Base-by-base conservation (phyloP, 208 protist genomes). In the Acanthamoeba sp. region DNA sequence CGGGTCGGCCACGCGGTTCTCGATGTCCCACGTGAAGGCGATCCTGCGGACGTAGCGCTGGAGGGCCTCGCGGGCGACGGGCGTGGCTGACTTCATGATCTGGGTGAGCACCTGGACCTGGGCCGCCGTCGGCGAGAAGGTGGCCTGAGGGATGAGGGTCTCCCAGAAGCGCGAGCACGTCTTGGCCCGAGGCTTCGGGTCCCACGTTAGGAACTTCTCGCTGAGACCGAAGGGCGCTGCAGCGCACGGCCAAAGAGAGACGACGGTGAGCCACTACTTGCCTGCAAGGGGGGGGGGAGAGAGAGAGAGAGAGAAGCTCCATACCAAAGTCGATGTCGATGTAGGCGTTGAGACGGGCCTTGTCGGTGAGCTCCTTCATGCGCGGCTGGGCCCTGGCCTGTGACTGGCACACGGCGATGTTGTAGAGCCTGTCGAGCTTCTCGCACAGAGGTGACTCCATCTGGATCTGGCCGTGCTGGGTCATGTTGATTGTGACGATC, bases 401-500 rank as follows among this genome's bases (percentile, higher is more conserved):
- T 1, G 82, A 6, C 82, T 90, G 82, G 40, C 82, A 90, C 52
- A 64, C 22, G 29, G 82, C 57, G 27, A 66, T 90, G 29, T 90
- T 90, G 52, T 34, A 55, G 14, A 90, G 48, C 48, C 10, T 66
- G 57, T 90, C 82, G 29, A 90, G 52, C 57, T 90, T 57, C 29
- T 5, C 27, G 57, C 82, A 24, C 22, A 90, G 42, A 10, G 48
- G 48, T 14, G 6, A 7, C 82, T 90, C 82, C 32, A 90, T 0
- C 82, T 90, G 82, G n/a, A 50, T n/a, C 29, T 38, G 14, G 12
- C 34, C 69, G 48, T 20, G 20, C 29, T 52, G 76, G 27, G 27
- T 66, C 82, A 90, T 66, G 82, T 90, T 90, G 82, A 90, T 64
- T 18, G 82, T 90, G 82, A 90, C 36, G 40, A 90, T 90, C 57